Evolutionary conservation across 2,329 filamentous ascomycete species (phyloP).

Genomic region (Verticillium nonalfalfae): DNA sequence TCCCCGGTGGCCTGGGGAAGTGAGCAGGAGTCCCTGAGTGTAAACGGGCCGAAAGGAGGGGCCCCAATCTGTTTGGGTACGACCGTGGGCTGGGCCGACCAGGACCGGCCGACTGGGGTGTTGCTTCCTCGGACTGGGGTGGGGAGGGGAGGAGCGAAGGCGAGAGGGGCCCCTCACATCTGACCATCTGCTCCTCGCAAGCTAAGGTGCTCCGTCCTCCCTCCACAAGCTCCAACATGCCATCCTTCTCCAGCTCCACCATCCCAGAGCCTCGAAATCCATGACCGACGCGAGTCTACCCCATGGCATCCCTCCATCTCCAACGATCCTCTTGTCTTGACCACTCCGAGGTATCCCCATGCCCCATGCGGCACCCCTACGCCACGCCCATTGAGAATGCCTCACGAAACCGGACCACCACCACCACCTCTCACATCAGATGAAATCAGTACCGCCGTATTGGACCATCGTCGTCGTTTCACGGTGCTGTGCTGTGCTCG

Average conservation of each 20-base stretch:
- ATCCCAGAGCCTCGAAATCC: neutral
- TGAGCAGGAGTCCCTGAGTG: neutral
- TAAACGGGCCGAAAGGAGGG: conserved; percentile 1
- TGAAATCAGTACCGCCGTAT: neutral
- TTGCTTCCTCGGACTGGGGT: neutral
- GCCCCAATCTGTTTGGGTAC: conserved; percentile 2
- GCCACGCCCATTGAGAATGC: neutral
- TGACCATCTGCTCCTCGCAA: neutral
- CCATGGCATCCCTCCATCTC: neutral
- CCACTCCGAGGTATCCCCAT: neutral
- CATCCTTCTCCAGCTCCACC: neutral
- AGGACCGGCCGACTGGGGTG: neutral
- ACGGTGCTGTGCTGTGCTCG: neutral
- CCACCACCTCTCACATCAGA: neutral
- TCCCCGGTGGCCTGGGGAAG: neutral
- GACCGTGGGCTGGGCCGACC: neutral
- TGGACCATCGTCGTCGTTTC: neutral
- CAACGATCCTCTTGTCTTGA: neutral
- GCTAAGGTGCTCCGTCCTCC: neutral
- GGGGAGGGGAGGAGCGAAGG: neutral
- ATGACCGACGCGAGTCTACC: neutral
- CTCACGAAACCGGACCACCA: neutral
- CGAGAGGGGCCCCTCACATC: neutral
- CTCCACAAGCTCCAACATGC: neutral
- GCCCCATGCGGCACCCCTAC: neutral